phyloP scores from a whole-genome alignment of 2,329 filamentous ascomycete species.

The Fusarium sororula region DNA sequence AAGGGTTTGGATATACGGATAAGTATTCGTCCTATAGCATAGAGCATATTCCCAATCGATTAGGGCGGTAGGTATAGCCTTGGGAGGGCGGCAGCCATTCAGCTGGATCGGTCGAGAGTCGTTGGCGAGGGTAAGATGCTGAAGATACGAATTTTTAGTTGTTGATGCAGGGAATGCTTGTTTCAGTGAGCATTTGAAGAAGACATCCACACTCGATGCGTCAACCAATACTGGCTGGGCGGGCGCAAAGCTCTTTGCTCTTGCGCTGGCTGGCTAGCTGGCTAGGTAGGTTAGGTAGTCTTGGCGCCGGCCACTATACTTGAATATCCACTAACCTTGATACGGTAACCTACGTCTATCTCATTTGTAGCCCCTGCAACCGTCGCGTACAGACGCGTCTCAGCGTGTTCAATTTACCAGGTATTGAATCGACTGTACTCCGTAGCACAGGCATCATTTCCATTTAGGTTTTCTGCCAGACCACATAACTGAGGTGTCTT shows the following conservation, averaged over 20 bases:
- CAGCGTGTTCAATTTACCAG: slow-evolving; percentile 21
- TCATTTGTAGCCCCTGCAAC: slow-evolving; percentile 12
- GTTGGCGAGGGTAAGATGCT: slow-evolving; percentile 16
- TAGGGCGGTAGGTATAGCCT: slow-evolving; percentile 27
- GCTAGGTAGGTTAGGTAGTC: not conserved
- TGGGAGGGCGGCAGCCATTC: slow-evolving; percentile 33
- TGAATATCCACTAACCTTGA: slow-evolving; percentile 10
- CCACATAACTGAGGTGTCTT: not conserved
- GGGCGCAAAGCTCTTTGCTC: not conserved
- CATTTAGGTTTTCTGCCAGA: not conserved
- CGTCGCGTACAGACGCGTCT: slow-evolving; percentile 33
- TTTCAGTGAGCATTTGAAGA: slow-evolving; percentile 5
- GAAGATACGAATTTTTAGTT: slow-evolving; percentile 14
- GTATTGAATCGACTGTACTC: not conserved
- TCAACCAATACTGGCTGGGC: not conserved
- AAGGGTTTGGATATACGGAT: slow-evolving; percentile 10
- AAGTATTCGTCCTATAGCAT: slow-evolving; percentile 27
- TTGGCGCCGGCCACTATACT: slow-evolving; percentile 10
- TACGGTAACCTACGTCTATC: not conserved
- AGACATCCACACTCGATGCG: slow-evolving; percentile 11
- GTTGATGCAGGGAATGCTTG: slow-evolving; percentile 34
- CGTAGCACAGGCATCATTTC: not conserved
- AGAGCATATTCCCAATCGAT: slow-evolving; percentile 31
- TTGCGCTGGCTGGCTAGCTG: not conserved
- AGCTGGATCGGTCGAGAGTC: slow-evolving; percentile 4